A percentile compares a stretch with the other conserved stretches of the same genome.
Conservation (phyloP, 164 flowering plant genomes). For the Aristolochia contorta region DNA sequence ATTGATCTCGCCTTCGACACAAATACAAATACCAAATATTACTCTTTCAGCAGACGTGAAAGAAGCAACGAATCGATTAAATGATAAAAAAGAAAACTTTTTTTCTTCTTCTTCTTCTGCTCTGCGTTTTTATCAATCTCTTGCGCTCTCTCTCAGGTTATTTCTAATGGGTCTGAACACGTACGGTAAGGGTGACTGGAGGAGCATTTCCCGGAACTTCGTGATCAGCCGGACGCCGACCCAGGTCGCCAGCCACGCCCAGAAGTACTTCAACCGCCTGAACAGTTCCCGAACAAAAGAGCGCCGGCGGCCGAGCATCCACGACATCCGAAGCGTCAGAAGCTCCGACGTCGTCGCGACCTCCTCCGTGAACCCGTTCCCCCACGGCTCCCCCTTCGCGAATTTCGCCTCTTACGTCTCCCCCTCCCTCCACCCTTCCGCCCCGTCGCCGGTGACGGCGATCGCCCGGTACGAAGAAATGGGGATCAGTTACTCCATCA, state of each 20-base stretch:
- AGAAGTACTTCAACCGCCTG: conserved; percentile 15
- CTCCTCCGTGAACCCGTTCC: background rate
- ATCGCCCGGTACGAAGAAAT: too few species aligned
- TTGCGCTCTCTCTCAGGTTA: conserved; percentile 6
- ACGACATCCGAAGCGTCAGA: conserved; percentile 9
- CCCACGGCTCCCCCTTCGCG: background rate
- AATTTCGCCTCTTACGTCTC: background rate
- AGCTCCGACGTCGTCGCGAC: background rate
- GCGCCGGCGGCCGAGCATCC: conserved; percentile 10
- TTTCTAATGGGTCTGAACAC: conserved; percentile 16
- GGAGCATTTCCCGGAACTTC: conserved; percentile 16
- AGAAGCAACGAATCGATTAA: background rate
- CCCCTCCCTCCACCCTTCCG: too few species aligned
- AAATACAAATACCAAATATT: too few species aligned
- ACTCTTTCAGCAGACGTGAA: too few species aligned
- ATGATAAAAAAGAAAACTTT: background rate
- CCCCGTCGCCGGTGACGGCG: too few species aligned
- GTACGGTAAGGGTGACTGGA: conserved; percentile 27
- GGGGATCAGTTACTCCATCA: too few species aligned
- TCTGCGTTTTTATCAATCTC: background rate
- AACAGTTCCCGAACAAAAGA: background rate
- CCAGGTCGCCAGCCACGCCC: conserved; percentile 28
- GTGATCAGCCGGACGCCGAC: conserved; percentile 17
- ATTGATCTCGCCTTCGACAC: too few species aligned
- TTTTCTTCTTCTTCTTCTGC: background rate